Conservation (phyloP, 345 rosid genomes). For the Salix brachista region DNA sequence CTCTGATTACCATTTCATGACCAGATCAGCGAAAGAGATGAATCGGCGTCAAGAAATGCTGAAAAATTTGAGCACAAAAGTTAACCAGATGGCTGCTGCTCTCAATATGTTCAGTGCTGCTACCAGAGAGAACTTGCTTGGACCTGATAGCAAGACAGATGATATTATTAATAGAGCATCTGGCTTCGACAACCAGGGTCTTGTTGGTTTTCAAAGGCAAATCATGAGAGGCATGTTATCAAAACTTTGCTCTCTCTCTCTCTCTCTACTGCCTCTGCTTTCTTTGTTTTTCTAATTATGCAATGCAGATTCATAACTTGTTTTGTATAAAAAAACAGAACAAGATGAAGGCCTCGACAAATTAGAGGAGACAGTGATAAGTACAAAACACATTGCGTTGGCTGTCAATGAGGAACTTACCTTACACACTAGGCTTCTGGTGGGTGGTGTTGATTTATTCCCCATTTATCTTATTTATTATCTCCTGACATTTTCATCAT, state of each 20-base stretch:
- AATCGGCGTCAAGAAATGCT: constrained; percentile 90
- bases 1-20: not conserved
- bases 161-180: constrained; percentile 55
- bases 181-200: constrained; percentile 76
- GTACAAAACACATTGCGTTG: constrained; percentile 86
- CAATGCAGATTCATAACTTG: not conserved
- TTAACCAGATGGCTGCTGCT: constrained; percentile 70
- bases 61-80: constrained; percentile 64
- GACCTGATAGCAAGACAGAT: constrained; percentile 65
- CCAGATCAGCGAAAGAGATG: constrained; percentile 92
- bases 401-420: constrained; percentile 88
- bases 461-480: not conserved
- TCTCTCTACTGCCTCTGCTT: not conserved
- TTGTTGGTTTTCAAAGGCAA: constrained; percentile 85
- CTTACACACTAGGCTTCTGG: constrained; percentile 82
- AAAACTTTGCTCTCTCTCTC: not conserved
- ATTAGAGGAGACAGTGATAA: constrained; percentile 76
- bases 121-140: constrained; percentile 75
- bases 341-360: constrained; percentile 98
- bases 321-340: constrained; percentile 43
- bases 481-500: not conserved
- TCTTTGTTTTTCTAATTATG: not conserved
- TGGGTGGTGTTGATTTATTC: constrained; percentile 27
- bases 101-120: constrained; percentile 88
- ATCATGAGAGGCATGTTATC: constrained; percentile 70